These are phyloP conservation scores for Oryza punctata DNA, from an alignment of 176 grass and related monocot genomes.

Conservation along the genomic window DNA sequence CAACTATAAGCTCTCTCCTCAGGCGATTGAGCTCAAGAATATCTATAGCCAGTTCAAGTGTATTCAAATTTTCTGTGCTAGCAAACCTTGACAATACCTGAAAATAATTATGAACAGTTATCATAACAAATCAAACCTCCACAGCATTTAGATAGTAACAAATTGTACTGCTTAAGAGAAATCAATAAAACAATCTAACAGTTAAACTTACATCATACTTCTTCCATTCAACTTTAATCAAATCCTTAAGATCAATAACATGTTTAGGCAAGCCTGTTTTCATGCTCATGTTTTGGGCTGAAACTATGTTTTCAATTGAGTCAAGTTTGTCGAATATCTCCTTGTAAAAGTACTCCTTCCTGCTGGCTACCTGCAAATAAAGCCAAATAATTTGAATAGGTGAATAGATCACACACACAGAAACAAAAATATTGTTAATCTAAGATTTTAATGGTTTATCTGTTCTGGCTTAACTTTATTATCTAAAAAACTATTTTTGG, in stretches of 20 bases:
- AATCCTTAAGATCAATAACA: constrained; percentile 65
- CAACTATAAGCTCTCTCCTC: constrained; percentile 66
- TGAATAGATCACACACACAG: constrained; percentile 19
- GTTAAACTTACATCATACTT: constrained; percentile 78
- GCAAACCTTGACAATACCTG: constrained; percentile 50
- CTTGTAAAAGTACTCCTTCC: constrained; percentile 56
- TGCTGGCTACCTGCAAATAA: constrained; percentile 62
- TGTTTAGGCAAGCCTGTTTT: constrained; percentile 66
- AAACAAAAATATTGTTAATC: constrained; percentile 24
- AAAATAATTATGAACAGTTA: constrained; percentile 14
- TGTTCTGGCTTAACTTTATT: constrained; percentile 5
- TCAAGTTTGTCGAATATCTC: constrained; percentile 69
- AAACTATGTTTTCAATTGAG: constrained; percentile 56
- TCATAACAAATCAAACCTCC: constrained; percentile 25
- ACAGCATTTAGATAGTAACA: neutral
- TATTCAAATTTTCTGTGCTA: constrained; percentile 47
- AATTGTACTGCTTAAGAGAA: constrained; percentile 7
- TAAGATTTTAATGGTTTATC: neutral
- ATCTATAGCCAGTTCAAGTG: constrained; percentile 53
- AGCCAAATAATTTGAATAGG: constrained; percentile 11
- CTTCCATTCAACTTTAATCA: constrained; percentile 64
- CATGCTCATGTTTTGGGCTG: constrained; percentile 51
- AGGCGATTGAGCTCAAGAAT: constrained; percentile 80
- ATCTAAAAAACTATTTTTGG: constrained; percentile 21
- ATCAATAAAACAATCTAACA: constrained; percentile 35